Evolutionary conservation across 768 basidiomycete species (phyloP).

Genomic region (Psilocybe cubensis): DNA sequence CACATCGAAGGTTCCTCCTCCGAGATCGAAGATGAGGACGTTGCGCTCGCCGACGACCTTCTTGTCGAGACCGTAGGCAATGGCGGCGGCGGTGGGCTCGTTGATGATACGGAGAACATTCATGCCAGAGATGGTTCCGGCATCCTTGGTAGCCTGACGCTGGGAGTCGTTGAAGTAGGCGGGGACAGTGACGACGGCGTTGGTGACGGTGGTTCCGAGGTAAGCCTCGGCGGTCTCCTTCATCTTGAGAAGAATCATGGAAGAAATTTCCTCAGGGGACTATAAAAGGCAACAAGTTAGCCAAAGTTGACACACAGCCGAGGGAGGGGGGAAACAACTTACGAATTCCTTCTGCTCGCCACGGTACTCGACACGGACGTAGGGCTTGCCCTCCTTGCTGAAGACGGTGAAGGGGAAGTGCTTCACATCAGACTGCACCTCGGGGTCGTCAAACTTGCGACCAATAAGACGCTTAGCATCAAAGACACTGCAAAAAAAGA

Average conservation of each 20-base stretch:
- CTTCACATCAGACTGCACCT: conserved; percentile 83
- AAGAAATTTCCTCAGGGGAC: conserved; percentile 97
- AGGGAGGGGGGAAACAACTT: conserved; percentile 40
- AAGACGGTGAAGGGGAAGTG: conserved; percentile 96
- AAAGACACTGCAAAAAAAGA: conserved; percentile 68
- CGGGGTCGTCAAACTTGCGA: conserved; percentile 79
- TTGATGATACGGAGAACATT: conserved; percentile 99
- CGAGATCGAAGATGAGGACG: conserved; percentile 97
- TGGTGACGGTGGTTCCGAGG: conserved; percentile 79
- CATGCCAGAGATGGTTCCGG: conserved; percentile 91
- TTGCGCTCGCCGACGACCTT: conserved; percentile 90
- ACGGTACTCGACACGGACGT: conserved; percentile 88
- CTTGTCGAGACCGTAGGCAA: conserved; percentile 98
- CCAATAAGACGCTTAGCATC: conserved; percentile 99
- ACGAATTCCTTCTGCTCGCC: conserved; percentile 94
- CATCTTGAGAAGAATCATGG: conserved; percentile 98
- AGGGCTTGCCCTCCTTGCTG: conserved; percentile 87
- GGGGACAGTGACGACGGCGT: conserved; percentile 95
- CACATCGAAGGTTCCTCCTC: conserved; percentile 98
- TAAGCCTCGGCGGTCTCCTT: conserved; percentile 98
- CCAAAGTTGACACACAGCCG: not conserved
- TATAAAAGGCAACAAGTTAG: conserved; percentile 38
- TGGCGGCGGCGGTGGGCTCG: conserved; percentile 97
- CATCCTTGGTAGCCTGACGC: conserved; percentile 98
- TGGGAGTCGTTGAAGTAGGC: conserved; percentile 99